Evolutionary conservation across 78 protist species (phyloP), one percentile per base, ranked within the genome.

Genomic region (Protostelium mycophagum): DNA sequence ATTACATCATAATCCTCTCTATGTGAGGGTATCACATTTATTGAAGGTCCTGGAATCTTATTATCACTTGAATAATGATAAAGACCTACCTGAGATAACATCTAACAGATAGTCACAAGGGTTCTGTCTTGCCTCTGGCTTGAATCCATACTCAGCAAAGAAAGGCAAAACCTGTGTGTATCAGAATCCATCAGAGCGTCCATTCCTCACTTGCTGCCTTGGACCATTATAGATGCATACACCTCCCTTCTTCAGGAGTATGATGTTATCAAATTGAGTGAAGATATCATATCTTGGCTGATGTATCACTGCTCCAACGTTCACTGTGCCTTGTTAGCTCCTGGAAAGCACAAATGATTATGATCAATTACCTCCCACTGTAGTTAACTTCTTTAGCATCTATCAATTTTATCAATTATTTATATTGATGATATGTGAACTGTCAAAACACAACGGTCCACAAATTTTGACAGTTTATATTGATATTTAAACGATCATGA

Each of bases 251-350:
- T 93, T 83, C 29, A 97, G 89, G 29, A 97, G 89, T 38, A 96
- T 36, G 39, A 98, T 38, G 35, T 87, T 38, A 39, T 96, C 97
- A 38, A 96, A 94, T 86, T 92, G 83, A 36, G 89, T 38, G 38
- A 93, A 92, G 35, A 97, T 85, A 0, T 39, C 38, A 1, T 92
- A 85, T 35, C 95, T 36, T 0, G 99, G 99, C 93, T 98, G 98
- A 87, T 97, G 98, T 83, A 98, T 95, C 31, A 51, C 73, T 25
- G 73, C 73, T 5, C 5, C 73, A 51, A 51, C 16, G 73, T 51
- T 51, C 31, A 51, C 73, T 51, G 73, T 51, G 5, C 31, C 5
- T 16, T 51, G 73, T 51, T 25, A 5, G n/a, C 31, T 16, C 5
- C 16, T n/a, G n/a, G n/a, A n/a, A n/a, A n/a, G n/a, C n/a, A n/a